phyloP scores from a whole-genome alignment of 1,284 basidiomycete species.

The Rhizoctonia solani region DNA sequence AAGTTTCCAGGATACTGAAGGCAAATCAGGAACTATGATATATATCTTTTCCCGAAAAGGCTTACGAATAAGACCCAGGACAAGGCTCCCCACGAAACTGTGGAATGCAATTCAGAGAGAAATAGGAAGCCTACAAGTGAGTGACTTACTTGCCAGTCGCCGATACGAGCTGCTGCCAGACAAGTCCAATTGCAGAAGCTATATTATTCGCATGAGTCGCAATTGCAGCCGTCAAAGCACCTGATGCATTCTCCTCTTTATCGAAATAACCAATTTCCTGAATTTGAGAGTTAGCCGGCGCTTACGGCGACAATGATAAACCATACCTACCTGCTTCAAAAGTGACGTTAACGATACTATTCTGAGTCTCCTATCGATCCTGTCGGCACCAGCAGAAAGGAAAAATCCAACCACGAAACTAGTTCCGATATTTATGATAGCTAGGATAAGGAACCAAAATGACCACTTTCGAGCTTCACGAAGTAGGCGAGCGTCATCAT shows the following conservation, averaged over 20 bases:
- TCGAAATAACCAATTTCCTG: slow-evolving; percentile 46
- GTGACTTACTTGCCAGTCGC: slow-evolving; percentile 39
- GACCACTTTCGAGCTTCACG: slow-evolving; percentile 42
- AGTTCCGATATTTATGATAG: slow-evolving; percentile 39
- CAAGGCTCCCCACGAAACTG: slow-evolving; percentile 46
- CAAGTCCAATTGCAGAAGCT: slow-evolving; percentile 46
- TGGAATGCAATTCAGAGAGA: not conserved
- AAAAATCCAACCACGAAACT: slow-evolving; percentile 41
- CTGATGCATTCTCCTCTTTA: slow-evolving; percentile 44
- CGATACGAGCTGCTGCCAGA: slow-evolving; percentile 46
- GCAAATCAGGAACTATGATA: not conserved
- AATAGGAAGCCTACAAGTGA: not conserved
- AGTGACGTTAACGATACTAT: slow-evolving; percentile 1
- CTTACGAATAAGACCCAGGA: slow-evolving; percentile 47
- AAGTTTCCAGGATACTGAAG: slow-evolving; percentile 36
- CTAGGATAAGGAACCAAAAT: slow-evolving; percentile 44
- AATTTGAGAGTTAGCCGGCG: too few relatives aligned
- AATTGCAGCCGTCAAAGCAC: slow-evolving; percentile 47
- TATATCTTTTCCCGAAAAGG: slow-evolving; percentile 43
- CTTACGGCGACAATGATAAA: too few relatives aligned
- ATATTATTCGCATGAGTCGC: slow-evolving; percentile 46
- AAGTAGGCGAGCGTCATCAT: slow-evolving; percentile 39
- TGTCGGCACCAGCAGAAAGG: slow-evolving; percentile 42
- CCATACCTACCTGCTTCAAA: slow-evolving; percentile 7
- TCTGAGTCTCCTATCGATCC: slow-evolving; percentile 39